phyloP scores from a whole-genome alignment of 768 basidiomycete genomes.

The Leccinum arenicola region DNA sequence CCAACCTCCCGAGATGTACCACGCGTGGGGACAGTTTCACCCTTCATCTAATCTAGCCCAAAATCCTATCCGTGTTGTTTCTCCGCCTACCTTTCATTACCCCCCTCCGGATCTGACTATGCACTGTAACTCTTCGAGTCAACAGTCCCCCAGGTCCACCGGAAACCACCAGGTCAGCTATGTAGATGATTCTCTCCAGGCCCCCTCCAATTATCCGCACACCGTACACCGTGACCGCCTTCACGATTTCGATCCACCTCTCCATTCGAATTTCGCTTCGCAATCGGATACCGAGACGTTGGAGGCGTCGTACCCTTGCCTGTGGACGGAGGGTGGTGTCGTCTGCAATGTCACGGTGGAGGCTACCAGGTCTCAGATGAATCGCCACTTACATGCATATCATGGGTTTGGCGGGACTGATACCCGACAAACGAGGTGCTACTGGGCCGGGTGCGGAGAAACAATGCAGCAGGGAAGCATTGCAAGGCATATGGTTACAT shows the following conservation, averaged over 20 bases:
- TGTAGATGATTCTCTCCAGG: neutral
- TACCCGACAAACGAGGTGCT: slow-evolving; percentile 17
- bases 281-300: slow-evolving; percentile 1
- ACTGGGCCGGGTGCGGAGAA: slow-evolving; percentile 20
- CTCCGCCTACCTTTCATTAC: neutral
- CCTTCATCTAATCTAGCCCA: neutral
- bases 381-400: slow-evolving; percentile 24
- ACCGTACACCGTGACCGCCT: neutral
- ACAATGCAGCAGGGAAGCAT: slow-evolving; percentile 29
- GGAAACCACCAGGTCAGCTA: neutral
- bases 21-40: slow-evolving; percentile 6
- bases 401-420: slow-evolving; percentile 25
- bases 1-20: slow-evolving; percentile 1
- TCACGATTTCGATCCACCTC: neutral
- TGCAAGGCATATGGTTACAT: slow-evolving; percentile 27
- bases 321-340: slow-evolving; percentile 15
- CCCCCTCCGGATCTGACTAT: neutral
- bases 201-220: neutral
- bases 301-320: slow-evolving; percentile 16
- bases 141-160: slow-evolving; percentile 1
- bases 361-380: slow-evolving; percentile 24
- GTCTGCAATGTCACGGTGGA: slow-evolving; percentile 17
- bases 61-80: neutral
- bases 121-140: neutral
- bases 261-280: neutral